phyloP scores from a whole-genome alignment of 1,284 basidiomycete species.

The Mycena sp. region DNA sequence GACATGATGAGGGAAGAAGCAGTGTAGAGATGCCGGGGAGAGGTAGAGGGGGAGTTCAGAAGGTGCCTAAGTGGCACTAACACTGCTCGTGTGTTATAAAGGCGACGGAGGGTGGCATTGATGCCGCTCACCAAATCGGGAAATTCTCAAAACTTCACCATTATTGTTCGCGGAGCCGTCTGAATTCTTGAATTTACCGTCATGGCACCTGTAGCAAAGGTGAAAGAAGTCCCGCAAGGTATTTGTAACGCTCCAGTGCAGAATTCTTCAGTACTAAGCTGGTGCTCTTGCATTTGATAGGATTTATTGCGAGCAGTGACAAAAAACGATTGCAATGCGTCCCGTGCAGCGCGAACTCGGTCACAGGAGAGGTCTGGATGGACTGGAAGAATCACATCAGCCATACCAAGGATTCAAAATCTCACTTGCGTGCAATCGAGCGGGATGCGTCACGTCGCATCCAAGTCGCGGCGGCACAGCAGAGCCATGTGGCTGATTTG shows the following conservation, averaged over 20 bases:
- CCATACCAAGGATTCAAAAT: not conserved
- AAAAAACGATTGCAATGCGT: not conserved
- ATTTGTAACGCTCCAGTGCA: too few relatives aligned
- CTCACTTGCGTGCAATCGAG: not conserved
- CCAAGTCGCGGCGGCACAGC: not conserved
- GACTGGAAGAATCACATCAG: not conserved
- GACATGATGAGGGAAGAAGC: not conserved
- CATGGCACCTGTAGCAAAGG: constrained; percentile 7
- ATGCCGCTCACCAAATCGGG: not conserved
- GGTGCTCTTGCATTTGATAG: too few relatives aligned
- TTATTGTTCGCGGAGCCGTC: not conserved
- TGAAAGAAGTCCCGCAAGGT: not conserved
- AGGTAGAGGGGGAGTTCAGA: not conserved
- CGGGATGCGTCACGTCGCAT: not conserved
- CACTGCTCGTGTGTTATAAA: too few relatives aligned
- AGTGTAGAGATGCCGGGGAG: too few relatives aligned
- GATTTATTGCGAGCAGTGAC: not conserved
- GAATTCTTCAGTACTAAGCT: too few relatives aligned
- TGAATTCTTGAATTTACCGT: not conserved
- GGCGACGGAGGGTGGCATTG: not conserved
- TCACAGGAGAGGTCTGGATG: not conserved
- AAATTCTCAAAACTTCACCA: too few relatives aligned
- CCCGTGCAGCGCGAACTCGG: not conserved
- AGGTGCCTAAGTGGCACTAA: too few relatives aligned
- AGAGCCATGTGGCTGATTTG: not conserved